Base-by-base conservation (phyloP, 257 asterid genomes). In the Nicotiana knightiana region DNA sequence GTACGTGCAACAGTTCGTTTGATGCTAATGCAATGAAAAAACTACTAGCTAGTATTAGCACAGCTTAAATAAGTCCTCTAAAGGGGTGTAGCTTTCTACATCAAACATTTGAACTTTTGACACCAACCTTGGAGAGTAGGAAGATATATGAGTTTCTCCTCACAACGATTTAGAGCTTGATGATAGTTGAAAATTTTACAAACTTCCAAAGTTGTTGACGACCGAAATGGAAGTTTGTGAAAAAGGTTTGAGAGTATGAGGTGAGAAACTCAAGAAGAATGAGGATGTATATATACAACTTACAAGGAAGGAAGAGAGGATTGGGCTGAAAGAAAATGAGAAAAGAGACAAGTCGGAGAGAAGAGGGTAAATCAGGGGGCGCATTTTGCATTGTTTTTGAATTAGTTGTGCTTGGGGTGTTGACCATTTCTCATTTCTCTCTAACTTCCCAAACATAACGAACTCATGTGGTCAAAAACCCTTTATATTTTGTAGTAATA, bases 371-470 rank as follows among this genome's bases (percentile, higher is more conserved):
- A 79, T 48, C 82, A 59, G 59, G 75, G 82, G 82, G 82, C 82
- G 82, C 58, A 79, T 35, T 79, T 79, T 79, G 82, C 35, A 39
- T 79, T 33, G 61, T 79, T 59, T 79, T 61, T 79, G 61, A 59
- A 58, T 13, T 77, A 1, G 17, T 62, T 4, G 1, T 64, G 32
- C 28, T 24, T 73, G 21, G 59, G n/a, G 32, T 32, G 5, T 30
- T 65, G 64, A 51, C 16, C 4, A 15, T 66, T 66, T 32, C 75
- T 32, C 51, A 73, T 73, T 48, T 48, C 62, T 73, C 24, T 7
- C 13, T 11, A 48, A 48, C 79, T 73, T 46, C 0, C 79, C 30
- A 46, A 46, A 15, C 35, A 73, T 26, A 21, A 71, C 35, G 59
- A 43, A 46, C 61, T 71, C 12, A 46, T 46, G 59, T 48, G 79